Base-by-base conservation (phyloP, 148 eudicot genomes). In the Rhododendron griersonianum region DNA sequence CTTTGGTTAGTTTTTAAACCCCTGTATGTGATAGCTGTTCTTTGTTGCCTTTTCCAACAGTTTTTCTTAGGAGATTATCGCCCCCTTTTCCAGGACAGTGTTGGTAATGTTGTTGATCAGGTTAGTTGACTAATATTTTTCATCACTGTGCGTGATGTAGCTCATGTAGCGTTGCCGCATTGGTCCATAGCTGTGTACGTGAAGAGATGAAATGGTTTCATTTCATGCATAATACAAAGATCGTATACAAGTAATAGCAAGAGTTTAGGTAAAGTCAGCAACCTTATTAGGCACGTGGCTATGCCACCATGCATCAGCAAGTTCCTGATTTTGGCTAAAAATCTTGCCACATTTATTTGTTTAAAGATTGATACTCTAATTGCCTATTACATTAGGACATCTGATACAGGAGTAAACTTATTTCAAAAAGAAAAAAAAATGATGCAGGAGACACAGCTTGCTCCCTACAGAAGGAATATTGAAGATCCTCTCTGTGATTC, bases 21-120 rank as follows among this genome's bases (percentile, higher is more conserved):
- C 79, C 83, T 21, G 44, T 47, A 39, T 61, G 35, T 87, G 88
- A 89, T 91, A 86, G 73, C 85, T 87, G 86, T 84, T 80, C 80
- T 59, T 47, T 90, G 65, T 55, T 33, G 15, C 59, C 50, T 69
- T 59, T 78, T 85, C 61, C 83, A 67, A 87, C 95, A 96, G 99
- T 96, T 96, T 88, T 96, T 96, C 89, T 93, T 96, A 81, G 99
- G 99, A 83, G 99, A 96, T 90, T 96, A 96, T 89, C 98, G 98
- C 81, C 99, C 96, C 78, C 98, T 95, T 90, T 83, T 90, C 67
- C 96, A 90, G 59, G 98, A 95, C 87, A 63, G 92, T 87, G 89
- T 87, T 71, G 98, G 98, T 82, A 94, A 92, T 91, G 94, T 91
- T 91, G 86, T 95, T 80, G 99, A 96, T 89, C 98, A 96, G 99